Base-by-base conservation (phyloP, 305 asterid genomes). In the Nicotiana rustica region DNA sequence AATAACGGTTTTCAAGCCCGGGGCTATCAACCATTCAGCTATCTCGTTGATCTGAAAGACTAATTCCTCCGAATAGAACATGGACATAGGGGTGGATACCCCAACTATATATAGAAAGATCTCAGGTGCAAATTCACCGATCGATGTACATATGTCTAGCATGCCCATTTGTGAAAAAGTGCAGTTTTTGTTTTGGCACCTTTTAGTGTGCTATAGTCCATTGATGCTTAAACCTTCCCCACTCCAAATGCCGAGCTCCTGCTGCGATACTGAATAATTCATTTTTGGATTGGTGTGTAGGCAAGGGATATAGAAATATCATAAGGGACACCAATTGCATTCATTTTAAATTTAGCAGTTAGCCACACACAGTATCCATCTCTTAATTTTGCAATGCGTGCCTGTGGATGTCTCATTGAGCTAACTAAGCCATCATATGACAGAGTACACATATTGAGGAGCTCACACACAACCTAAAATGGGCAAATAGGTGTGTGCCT, bases 351-450 rank as follows among this genome's bases (percentile, higher is more conserved):
- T 66, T 38, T 31, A 31, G 73, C 15, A 17, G 19, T 66, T 66
- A 65, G 10, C 47, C 44, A 47, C 12, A 31, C 47, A 66, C 10
- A 65, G 19, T 5, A 66, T 9, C 21, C 73, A 66, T 31, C 21
- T 31, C 47, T 66, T 14, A 15, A 13, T 31, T 31, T 66, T 66
- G 73, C 25, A 66, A 33, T 2, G 10, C 15, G 47, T 31, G 12
- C 0, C 2, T 66, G 0, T 66, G 69, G 13, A 25, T 29, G 21
- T 66, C 73, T 44, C 31, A 29, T 13, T 33, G 47, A 31, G 73
- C 47, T 66, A 25, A 66, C 71, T 66, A 29, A 66, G 44, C 44
- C 44, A 66, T 66, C 71, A 66, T 29, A 66, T 31, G n/a, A 65
- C 35, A 65, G 68, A 64, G 41, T 12, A 12, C 70, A 31, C 44